Evolutionary conservation across 1,284 basidiomycete species (phyloP), one percentile per base, ranked within the genome.

Genomic region (Schizopora paradoxa): DNA sequence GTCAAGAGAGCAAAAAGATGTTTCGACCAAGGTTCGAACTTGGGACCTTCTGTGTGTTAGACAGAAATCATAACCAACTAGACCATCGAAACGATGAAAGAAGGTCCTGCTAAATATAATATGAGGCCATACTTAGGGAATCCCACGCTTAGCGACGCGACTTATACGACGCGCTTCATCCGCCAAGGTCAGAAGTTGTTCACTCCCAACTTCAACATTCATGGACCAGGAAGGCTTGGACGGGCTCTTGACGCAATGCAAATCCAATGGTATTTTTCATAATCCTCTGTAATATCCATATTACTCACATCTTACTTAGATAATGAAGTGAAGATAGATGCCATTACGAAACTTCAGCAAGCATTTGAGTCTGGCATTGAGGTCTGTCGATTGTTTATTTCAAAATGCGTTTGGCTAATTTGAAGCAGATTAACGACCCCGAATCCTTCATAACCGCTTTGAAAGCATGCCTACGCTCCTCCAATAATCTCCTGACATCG

Each of bases 401-500:
- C 6, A 22, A 42, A 18, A 21, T 43, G 25, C 48, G 50, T 26
- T 47, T 35, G 54, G 25, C 48, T 37, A 49, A 53, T 46, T 47
- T 25, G 45, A 21, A 42, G 50, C 56, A 89, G 86, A 74, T 90
- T 46, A 60, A 71, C 36, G 86, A 89, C 58, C 60, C 79, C 16
- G 88, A 91, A 54, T 66, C 69, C 29, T 68, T 90, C 59, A 73
- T 89, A 50, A 67, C 67, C 45, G 68, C 74, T 31, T 72, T 94
- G 59, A 91, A 88, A 64, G 58, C 79, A 41, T 86, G 81, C 55
- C 73, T 93, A 55, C 78, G 85, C 56, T 81, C 81, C 41, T 74
- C 86, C 36, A 91, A 94, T 63, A 81, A 89, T 58, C 86, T 89
- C 57, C 69, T 94, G 38, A 77, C 79, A n/a, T 81, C 77, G 48